A percentile compares a stretch with the other conserved stretches of the same genome.
Evolutionary conservation across 2,329 filamentous ascomycete genomes (phyloP).

Genomic region (Colletotrichum liaoningense): DNA sequence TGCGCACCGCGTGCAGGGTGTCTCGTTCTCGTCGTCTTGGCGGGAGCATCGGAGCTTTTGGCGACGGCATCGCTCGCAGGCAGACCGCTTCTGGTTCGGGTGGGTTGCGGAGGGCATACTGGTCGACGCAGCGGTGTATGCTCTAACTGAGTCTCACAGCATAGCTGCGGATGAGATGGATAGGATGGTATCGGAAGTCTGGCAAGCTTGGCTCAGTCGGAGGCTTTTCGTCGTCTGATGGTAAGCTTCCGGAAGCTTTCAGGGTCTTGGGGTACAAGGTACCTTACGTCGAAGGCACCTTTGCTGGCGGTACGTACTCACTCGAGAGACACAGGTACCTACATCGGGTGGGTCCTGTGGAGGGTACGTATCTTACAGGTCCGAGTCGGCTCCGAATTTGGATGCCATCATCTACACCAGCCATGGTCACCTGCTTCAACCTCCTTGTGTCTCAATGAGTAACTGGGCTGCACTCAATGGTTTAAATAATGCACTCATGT

Average conservation of each 20-base stretch:
- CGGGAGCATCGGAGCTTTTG: constrained; percentile 48
- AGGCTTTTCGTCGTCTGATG: background rate
- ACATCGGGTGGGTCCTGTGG: no score
- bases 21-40: constrained; percentile 31
- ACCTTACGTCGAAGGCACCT: no score
- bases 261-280: no score
- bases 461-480: no score
- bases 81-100: constrained; percentile 46
- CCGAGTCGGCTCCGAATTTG: background rate
- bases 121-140: background rate
- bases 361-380: background rate
- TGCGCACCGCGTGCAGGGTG: constrained; percentile 43
- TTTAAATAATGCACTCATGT: no score
- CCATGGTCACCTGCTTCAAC: no score
- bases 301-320: no score
- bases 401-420: no score
- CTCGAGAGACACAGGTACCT: background rate
- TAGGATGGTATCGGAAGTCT: background rate
- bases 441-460: no score
- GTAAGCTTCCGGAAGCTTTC: background rate
- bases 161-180: background rate
- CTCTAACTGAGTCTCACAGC: background rate
- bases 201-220: background rate
- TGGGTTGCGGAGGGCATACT: constrained; percentile 35
- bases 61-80: constrained; percentile 47